These are phyloP conservation scores for Nitzschia putrida DNA, from an alignment of 108 stramenopile genomes.

Conservation along the genomic window DNA sequence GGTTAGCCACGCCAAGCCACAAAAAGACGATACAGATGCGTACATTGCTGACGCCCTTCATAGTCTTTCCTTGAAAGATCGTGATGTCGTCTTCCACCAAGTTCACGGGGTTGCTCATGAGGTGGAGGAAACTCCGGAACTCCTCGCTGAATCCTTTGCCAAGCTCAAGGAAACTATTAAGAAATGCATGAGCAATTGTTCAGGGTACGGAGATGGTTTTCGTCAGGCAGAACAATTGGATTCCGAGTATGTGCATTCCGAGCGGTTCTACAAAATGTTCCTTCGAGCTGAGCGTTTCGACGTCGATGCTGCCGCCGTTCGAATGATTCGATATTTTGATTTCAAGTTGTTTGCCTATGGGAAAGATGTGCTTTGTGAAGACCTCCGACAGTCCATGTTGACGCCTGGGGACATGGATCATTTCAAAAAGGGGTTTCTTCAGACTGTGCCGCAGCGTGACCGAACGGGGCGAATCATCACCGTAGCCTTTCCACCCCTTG, in stretches of 20 bases:
- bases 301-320: not conserved
- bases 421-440: not conserved
- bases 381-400: not conserved
- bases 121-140: constrained; percentile 3
- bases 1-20: too few species aligned
- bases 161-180: not conserved
- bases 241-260: constrained; percentile 5
- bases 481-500: not conserved
- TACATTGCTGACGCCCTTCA: constrained; percentile 4
- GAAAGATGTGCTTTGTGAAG: not conserved
- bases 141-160: not conserved
- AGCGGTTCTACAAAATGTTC: not conserved
- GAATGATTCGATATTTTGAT: constrained; percentile 2
- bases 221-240: not conserved
- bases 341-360: not conserved
- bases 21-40: not conserved
- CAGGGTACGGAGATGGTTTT: not conserved
- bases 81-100: constrained; percentile 1
- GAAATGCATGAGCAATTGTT: not conserved
- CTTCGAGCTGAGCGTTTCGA: constrained; percentile 1
- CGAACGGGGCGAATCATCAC: not conserved
- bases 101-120: constrained; percentile 3
- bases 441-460: not conserved
- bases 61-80: not conserved
- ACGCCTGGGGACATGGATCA: not conserved